Evolutionary conservation across 2,329 filamentous ascomycete genomes (phyloP), one percentile per base, ranked within the genome.

Genomic region (Xylariales sp.): DNA sequence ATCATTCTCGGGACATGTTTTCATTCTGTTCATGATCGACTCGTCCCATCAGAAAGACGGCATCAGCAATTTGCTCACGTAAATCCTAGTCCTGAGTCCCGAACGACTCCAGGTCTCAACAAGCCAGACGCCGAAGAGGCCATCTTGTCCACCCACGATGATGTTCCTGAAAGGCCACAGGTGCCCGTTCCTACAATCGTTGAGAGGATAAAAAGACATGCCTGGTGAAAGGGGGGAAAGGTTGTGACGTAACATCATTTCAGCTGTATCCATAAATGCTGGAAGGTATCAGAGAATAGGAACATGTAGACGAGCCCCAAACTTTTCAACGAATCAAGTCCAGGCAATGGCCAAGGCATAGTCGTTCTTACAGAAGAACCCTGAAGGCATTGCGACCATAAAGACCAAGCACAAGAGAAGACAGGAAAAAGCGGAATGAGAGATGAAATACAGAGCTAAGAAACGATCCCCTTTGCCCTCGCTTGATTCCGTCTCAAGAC

Each of bases 261-360:
- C 49, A 51, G 47, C 51, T 48, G 49, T 51, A 49, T 54, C 53
- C 55, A 53, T 44, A 51, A 55, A 57, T 53, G 56, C 54, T 51
- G 42, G 36, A 54, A 59, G 58, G 58, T 60, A 61, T 61, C 58
- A 56, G 54, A 54, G 44, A 56, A 51, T 46, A 56, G 54, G 50
- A 51, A 58, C 52, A 53, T 49, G 50, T 51, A 54, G 49, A 29
- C 29, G 27, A 36, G 36, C 35, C 31, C 35, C 36, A 46, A 35
- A 36, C 31, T 43, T 40, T 44, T 29, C 20, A 38, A 42, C n/a
- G n/a, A 38, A 20, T 22, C 12, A 18, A 36, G 27, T n/a, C 32
- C 14, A 16, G 4, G 9, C 12, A 31, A 15, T 22, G 28, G 15
- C 28, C 24, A 28, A 9, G 22, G 33, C 16, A 20, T 36, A 12